Evolutionary conservation across 495 filamentous ascomycete species (phyloP).

Genomic region (Aspergillus saccharolyticus): DNA sequence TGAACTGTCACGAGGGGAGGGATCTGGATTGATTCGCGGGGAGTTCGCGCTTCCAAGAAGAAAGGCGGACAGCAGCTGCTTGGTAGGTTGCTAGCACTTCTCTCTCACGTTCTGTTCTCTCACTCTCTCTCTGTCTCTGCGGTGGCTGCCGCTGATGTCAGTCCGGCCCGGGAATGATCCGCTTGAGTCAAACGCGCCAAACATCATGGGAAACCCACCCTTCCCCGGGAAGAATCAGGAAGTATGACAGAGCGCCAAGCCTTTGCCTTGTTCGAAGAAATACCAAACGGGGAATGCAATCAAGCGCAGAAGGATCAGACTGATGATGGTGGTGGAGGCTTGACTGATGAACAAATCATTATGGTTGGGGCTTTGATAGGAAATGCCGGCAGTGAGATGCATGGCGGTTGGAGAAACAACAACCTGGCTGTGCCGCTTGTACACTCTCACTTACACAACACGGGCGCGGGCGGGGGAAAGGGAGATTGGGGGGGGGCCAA

Average conservation of each 20-base stretch:
- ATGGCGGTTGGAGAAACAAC: conserved; percentile 9
- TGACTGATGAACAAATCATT: background rate
- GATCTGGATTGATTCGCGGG: conserved; percentile 17
- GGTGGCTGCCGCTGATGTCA: conserved; percentile 35
- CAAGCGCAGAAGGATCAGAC: background rate
- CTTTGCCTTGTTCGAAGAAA: background rate
- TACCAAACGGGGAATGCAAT: background rate
- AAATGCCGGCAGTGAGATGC: background rate
- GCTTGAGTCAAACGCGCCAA: conserved; percentile 10
- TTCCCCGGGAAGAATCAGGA: background rate
- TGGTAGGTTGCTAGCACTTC: too few species aligned
- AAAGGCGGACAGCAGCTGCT: background rate
- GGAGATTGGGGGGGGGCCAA: conserved; percentile 17
- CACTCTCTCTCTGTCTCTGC: conserved; percentile 14
- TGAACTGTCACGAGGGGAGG: conserved; percentile 10
- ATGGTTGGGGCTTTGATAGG: background rate
- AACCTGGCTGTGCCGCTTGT: background rate
- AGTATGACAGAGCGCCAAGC: background rate
- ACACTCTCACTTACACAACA: too few species aligned
- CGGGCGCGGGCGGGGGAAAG: conserved; percentile 5
- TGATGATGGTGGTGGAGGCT: background rate
- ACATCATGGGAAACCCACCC: background rate
- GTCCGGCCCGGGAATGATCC: conserved; percentile 26
- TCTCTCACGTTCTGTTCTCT: background rate
- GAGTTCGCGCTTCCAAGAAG: conserved; percentile 1